Conservation (phyloP, 2,329 filamentous ascomycete genomes). For the Pseudogymnoascus sp. region DNA sequence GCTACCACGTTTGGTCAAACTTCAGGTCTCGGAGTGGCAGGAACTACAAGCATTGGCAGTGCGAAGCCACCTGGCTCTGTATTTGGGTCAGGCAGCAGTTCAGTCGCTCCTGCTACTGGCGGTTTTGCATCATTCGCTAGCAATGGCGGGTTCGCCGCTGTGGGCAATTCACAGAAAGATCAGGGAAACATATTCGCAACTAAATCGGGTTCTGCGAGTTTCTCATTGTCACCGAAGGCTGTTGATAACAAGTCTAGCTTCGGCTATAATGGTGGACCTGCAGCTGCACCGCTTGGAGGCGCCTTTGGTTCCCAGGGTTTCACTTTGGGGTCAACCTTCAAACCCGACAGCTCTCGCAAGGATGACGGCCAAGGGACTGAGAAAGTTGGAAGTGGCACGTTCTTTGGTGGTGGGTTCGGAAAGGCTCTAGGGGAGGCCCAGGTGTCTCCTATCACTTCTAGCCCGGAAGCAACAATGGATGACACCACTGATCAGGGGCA, state of each 20-base stretch:
- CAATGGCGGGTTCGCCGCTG: slow-evolving; percentile 44
- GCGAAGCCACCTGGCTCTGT: slow-evolving; percentile 27
- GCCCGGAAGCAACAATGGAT: slow-evolving; percentile 44
- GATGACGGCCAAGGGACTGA: slow-evolving; percentile 40
- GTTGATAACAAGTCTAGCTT: slow-evolving; percentile 26
- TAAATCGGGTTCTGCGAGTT: slow-evolving; percentile 12
- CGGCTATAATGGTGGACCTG: slow-evolving; percentile 11
- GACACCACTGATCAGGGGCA: background rate
- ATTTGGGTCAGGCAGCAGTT: slow-evolving; percentile 31
- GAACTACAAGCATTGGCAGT: slow-evolving; percentile 31
- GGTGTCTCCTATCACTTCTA: slow-evolving; percentile 22
- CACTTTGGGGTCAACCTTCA: slow-evolving; percentile 30
- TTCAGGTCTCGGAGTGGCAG: slow-evolving; percentile 35
- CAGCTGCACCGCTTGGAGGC: slow-evolving; percentile 15
- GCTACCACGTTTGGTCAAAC: slow-evolving; percentile 45
- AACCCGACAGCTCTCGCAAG: slow-evolving; percentile 42
- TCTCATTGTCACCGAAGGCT: slow-evolving; percentile 22
- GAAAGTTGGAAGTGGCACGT: slow-evolving; percentile 37
- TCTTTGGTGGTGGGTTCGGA: slow-evolving; percentile 56
- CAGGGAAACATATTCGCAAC: slow-evolving; percentile 27
- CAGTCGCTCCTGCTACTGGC: slow-evolving; percentile 31
- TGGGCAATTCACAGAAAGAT: slow-evolving; percentile 27
- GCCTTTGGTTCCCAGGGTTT: slow-evolving; percentile 29
- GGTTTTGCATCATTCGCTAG: slow-evolving; percentile 48
- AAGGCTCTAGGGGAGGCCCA: slow-evolving; percentile 45